These are phyloP conservation scores for Aspergillus sojae DNA, from an alignment of 2,329 filamentous ascomycete genomes.

Conservation along the genomic window DNA sequence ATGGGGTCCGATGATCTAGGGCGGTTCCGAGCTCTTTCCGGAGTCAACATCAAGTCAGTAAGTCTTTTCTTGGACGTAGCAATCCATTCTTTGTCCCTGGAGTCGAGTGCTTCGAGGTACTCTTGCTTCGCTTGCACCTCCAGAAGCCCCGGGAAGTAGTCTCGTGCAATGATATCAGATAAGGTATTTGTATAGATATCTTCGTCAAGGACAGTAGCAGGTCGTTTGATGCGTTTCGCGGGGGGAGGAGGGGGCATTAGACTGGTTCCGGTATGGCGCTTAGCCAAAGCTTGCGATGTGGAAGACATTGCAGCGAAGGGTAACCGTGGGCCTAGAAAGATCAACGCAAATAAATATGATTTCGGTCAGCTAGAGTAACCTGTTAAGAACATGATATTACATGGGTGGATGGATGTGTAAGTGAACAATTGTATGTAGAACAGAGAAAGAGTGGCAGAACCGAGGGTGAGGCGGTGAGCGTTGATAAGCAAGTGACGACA, in stretches of 20 bases:
- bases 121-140: slow-evolving; percentile 88
- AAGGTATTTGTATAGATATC: slow-evolving; percentile 89
- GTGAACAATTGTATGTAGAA: background rate
- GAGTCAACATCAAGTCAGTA: slow-evolving; percentile 75
- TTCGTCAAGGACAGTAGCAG: slow-evolving; percentile 85
- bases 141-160: slow-evolving; percentile 91
- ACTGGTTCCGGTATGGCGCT: slow-evolving; percentile 48
- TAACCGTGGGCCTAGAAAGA: background rate
- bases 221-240: slow-evolving; percentile 87
- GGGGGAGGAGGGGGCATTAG: slow-evolving; percentile 80
- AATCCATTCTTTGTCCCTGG: slow-evolving; percentile 84
- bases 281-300: slow-evolving; percentile 35
- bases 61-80: slow-evolving; percentile 73
- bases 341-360: background rate
- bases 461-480: background rate
- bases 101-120: slow-evolving; percentile 88
- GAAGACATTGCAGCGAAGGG: slow-evolving; percentile 29
- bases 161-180: slow-evolving; percentile 90
- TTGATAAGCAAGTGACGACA: background rate
- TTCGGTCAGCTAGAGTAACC: background rate
- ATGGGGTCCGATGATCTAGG: slow-evolving; percentile 22
- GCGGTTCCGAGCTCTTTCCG: slow-evolving; percentile 54
- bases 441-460: background rate
- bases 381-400: background rate
- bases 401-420: background rate